These are phyloP conservation scores for Lipomyces yamadae DNA, from an alignment of 805 yeast species.

Conservation along the genomic window DNA sequence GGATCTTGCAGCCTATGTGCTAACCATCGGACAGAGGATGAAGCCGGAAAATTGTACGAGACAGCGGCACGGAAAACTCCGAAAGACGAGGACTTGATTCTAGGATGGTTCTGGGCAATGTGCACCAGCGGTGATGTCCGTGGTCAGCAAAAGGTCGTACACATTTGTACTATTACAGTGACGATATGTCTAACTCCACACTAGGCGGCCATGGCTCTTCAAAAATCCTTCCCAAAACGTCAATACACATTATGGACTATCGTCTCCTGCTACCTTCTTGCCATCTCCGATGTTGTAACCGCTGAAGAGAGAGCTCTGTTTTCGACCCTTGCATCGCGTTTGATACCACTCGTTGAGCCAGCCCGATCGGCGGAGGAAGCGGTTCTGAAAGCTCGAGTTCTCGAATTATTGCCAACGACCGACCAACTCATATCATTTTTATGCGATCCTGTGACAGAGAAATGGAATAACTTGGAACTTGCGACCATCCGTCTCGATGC, in stretches of 20 bases:
- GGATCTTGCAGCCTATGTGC: neutral
- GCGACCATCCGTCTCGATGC: constrained; percentile 51
- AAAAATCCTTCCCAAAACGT: constrained; percentile 24
- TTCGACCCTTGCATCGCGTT: constrained; percentile 63
- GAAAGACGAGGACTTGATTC: constrained; percentile 26
- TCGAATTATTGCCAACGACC: constrained; percentile 43
- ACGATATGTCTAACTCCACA: neutral
- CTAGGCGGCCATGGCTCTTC: constrained; percentile 36
- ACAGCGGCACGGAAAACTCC: constrained; percentile 32
- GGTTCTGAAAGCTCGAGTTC: constrained; percentile 60
- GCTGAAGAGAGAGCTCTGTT: constrained; percentile 57
- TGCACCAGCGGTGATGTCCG: constrained; percentile 35
- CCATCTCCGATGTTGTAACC: constrained; percentile 46
- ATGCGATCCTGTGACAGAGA: constrained; percentile 29
- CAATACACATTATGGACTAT: constrained; percentile 31
- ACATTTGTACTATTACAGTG: neutral
- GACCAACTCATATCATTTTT: constrained; percentile 48
- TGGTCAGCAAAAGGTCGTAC: constrained; percentile 27
- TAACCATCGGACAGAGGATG: constrained; percentile 14
- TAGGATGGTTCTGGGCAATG: constrained; percentile 35
- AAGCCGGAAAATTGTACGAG: constrained; percentile 31
- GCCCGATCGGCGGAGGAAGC: constrained; percentile 65
- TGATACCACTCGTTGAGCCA: constrained; percentile 60
- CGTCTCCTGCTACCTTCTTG: constrained; percentile 27
- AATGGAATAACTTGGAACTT: constrained; percentile 63